Evolutionary conservation across 1,284 basidiomycete species (phyloP).

Genomic region (Fomitiporia mediterranea): DNA sequence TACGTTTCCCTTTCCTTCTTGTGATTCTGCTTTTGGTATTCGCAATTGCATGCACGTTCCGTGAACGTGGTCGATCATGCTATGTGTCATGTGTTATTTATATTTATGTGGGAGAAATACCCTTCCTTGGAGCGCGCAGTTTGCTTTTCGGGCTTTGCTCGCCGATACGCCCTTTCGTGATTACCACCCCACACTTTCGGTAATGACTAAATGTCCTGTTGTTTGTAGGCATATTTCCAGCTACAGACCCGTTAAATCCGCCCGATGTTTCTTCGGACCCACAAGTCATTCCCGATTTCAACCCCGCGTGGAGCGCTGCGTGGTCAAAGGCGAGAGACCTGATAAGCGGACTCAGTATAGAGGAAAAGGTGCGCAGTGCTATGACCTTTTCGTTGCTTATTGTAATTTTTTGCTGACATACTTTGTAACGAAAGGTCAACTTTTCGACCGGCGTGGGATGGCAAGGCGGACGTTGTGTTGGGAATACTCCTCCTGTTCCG

Average conservation of each 20-base stretch:
- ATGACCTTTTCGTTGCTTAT: not conserved
- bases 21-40: not conserved
- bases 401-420: not conserved
- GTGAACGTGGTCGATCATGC: not conserved
- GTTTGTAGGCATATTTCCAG: slow-evolving; percentile 33
- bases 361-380: slow-evolving; percentile 32
- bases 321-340: slow-evolving; percentile 40
- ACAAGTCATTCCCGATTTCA: slow-evolving; percentile 42
- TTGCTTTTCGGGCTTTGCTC: no score
- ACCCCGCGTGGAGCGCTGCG: slow-evolving; percentile 45
- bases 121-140: no score
- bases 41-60: not conserved
- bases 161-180: no score
- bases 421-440: slow-evolving; percentile 37
- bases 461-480: slow-evolving; percentile 57
- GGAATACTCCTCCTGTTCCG: slow-evolving; percentile 42
- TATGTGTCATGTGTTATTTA: not conserved
- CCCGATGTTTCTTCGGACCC: slow-evolving; percentile 36
- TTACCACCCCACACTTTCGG: no score
- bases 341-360: slow-evolving; percentile 18
- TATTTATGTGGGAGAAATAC: no score
- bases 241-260: slow-evolving; percentile 41
- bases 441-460: slow-evolving; percentile 56
- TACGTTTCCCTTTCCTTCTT: not conserved
- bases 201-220: no score